Evolutionary conservation across 2,329 filamentous ascomycete species (phyloP).

Genomic region (Botrytis deweyae): DNA sequence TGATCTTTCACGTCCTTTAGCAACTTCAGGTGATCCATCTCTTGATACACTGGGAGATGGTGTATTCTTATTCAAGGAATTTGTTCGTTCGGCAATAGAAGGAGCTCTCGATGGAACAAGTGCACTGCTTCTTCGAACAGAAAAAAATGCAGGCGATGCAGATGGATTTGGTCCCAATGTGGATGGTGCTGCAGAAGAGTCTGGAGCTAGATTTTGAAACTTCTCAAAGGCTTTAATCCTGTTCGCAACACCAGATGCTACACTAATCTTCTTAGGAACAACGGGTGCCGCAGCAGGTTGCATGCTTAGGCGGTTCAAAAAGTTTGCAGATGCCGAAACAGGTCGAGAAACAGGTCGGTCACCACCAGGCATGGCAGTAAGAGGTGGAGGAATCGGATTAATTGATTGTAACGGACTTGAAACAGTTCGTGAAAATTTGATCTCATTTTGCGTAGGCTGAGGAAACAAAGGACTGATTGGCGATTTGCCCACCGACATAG

Average conservation of each 20-base stretch:
- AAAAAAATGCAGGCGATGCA: slow-evolving; percentile 55
- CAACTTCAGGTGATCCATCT: slow-evolving; percentile 49
- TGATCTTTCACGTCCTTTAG: slow-evolving; percentile 36
- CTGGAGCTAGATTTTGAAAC: slow-evolving; percentile 54
- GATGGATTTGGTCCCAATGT: slow-evolving; percentile 42
- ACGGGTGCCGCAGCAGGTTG: slow-evolving; percentile 48
- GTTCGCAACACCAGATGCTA: slow-evolving; percentile 89
- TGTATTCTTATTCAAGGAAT: slow-evolving; percentile 39
- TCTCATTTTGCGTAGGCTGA: slow-evolving; percentile 33
- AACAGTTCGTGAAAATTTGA: slow-evolving; percentile 37
- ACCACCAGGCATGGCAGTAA: slow-evolving; percentile 44
- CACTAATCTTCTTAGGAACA: slow-evolving; percentile 68
- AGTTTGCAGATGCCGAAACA: slow-evolving; percentile 54
- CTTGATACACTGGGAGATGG: slow-evolving; percentile 44
- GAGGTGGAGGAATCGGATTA: slow-evolving; percentile 40
- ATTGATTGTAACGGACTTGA: slow-evolving; percentile 42
- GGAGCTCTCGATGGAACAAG: slow-evolving; percentile 40
- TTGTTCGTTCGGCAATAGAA: slow-evolving; percentile 42
- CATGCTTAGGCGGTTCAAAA: slow-evolving; percentile 56
- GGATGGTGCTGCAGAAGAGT: slow-evolving; percentile 32
- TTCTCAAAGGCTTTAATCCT: slow-evolving; percentile 92
- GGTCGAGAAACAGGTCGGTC: slow-evolving; percentile 35
- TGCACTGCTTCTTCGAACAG: slow-evolving; percentile 50
- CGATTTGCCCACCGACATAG: slow-evolving; percentile 77
- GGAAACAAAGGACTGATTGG: slow-evolving; percentile 68